Percentiles rank a stretch among this genome's conserved stretches.
phyloP scores from a whole-genome alignment of 2,329 filamentous ascomycete species.

The Metarhizium robertsii region DNA sequence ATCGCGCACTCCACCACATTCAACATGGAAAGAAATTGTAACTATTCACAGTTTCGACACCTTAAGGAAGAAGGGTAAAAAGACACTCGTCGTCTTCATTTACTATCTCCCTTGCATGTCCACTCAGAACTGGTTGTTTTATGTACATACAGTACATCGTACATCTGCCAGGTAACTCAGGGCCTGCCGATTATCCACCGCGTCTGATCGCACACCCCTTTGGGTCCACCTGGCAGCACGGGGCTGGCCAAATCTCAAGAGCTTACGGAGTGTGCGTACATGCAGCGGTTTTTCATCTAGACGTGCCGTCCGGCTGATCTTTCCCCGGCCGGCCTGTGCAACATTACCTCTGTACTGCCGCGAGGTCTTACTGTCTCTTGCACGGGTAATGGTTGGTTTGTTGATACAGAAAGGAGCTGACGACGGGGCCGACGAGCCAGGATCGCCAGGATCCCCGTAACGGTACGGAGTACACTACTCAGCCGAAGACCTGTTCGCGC shows the following conservation, averaged over 20 bases:
- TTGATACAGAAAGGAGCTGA: neutral
- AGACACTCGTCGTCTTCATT: no score
- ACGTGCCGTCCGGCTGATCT: neutral
- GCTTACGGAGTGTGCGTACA: neutral
- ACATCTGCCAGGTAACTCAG: neutral
- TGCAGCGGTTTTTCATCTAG: neutral
- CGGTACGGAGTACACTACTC: neutral
- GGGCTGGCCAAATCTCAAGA: conserved; percentile 4
- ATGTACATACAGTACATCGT: no score
- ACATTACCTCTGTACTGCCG: neutral
- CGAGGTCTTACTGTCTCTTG: neutral
- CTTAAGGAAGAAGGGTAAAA: neutral
- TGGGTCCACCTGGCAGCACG: conserved; percentile 2
- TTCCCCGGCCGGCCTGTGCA: neutral
- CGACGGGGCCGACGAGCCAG: neutral
- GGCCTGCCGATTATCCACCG: neutral
- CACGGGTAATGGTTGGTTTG: neutral
- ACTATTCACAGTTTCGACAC: neutral
- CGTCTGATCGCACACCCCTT: neutral
- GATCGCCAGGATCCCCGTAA: neutral
- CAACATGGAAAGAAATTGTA: neutral
- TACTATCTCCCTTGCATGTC: conserved; percentile 10
- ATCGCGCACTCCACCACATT: neutral
- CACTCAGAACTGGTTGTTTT: conserved; percentile 5
- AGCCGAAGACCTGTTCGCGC: neutral